phyloP scores from a whole-genome alignment of 345 rosid species.

The Eucalyptus marginata region DNA sequence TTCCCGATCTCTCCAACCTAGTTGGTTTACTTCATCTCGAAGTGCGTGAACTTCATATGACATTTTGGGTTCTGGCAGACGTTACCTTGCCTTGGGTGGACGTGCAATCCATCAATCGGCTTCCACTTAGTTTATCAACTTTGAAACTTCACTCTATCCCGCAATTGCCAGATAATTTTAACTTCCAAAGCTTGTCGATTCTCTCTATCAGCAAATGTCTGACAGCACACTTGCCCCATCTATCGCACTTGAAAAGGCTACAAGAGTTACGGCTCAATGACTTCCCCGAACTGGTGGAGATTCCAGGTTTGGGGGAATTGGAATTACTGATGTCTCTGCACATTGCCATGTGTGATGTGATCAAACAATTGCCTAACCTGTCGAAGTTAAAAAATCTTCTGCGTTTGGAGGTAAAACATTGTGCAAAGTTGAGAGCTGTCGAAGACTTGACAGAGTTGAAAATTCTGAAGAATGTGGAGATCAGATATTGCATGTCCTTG shows the following conservation, averaged over 20 bases:
- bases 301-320: not conserved
- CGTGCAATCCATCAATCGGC: not conserved
- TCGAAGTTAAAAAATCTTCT: not conserved
- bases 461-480: not conserved
- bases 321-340: not conserved
- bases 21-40: accelerated
- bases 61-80: accelerated
- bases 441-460: not conserved
- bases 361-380: not conserved
- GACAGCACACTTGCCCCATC: accelerated
- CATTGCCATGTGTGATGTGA: not conserved
- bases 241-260: not conserved
- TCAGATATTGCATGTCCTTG: not conserved
- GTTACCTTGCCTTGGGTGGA: not conserved
- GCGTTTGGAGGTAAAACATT: accelerated
- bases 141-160: not conserved
- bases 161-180: not conserved
- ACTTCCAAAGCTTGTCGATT: not conserved
- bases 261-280: not conserved
- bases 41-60: accelerated
- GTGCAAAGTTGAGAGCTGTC: not conserved
- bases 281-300: not conserved
- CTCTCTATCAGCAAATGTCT: not conserved
- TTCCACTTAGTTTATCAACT: not conserved
- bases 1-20: not conserved